These are phyloP conservation scores for Penicillium angulare DNA, from an alignment of 495 filamentous ascomycete species.

Conservation along the genomic window DNA sequence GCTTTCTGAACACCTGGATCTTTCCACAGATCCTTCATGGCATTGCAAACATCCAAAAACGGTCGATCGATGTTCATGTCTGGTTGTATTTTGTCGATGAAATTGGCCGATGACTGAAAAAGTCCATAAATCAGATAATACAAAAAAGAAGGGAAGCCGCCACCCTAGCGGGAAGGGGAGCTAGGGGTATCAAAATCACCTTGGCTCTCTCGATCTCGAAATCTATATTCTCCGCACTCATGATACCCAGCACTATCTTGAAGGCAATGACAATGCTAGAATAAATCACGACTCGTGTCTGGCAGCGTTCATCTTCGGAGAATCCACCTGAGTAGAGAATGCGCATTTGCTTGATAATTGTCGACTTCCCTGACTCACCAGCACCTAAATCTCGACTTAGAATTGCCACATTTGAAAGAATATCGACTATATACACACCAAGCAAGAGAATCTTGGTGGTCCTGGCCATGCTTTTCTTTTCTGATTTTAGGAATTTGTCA, in stretches of 20 bases:
- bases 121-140: too few species aligned
- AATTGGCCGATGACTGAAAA: too few species aligned
- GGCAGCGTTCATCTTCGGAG: slow-evolving; percentile 83
- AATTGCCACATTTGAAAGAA: slow-evolving; percentile 13
- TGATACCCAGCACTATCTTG: slow-evolving; percentile 87
- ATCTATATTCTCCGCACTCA: slow-evolving; percentile 78
- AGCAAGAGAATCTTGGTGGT: slow-evolving; percentile 83
- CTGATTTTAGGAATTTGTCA: slow-evolving; percentile 70
- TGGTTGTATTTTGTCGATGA: slow-evolving; percentile 32
- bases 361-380: slow-evolving; percentile 97
- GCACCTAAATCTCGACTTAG: slow-evolving; percentile 78
- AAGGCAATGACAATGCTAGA: slow-evolving; percentile 87
- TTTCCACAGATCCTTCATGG: slow-evolving; percentile 81
- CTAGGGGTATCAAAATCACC: slow-evolving; percentile 45
- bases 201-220: slow-evolving; percentile 74
- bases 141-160: too few species aligned
- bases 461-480: slow-evolving; percentile 76
- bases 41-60: slow-evolving; percentile 66
- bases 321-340: slow-evolving; percentile 95
- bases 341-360: slow-evolving; percentile 98
- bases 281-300: slow-evolving; percentile 93
- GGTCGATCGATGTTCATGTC: slow-evolving; percentile 77
- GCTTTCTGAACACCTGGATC: slow-evolving; percentile 82
- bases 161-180: too few species aligned
- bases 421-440: slow-evolving; percentile 45